Evolutionary conservation across 345 rosid genomes (phyloP), one percentile per base, ranked within the genome.

Genomic region (Mercurialis annua): DNA sequence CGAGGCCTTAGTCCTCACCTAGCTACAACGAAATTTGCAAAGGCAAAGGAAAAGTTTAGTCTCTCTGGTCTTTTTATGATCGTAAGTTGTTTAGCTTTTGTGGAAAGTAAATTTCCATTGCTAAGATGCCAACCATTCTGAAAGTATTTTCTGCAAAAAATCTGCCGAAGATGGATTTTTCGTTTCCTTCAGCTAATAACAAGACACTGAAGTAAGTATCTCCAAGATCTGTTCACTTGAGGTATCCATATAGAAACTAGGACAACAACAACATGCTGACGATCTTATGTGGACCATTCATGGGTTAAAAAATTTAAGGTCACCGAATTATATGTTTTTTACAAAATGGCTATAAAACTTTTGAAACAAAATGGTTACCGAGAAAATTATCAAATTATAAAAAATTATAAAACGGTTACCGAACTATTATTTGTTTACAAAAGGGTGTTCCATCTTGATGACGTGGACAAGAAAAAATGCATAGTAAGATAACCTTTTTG

Each of bases 11-110:
- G n/a, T n/a, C n/a, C 86, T n/a, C 88, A 85, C 68, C 85, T 84
- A 91, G 86, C 81, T 0, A 73, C 84, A 56, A 92, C 92, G n/a
- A 79, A 88, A 70, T 83, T 92, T n/a, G 80, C 96, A 61, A 90
- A 70, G 77, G 89, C 89, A 14, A 93, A 85, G 81, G 69, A 78
- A 47, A 86, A 97, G 81, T 93, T 93, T 12, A 67, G 20, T 65
- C 80, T 17, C 47, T 81, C 8, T 80, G 83, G 77, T 81, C 83
- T 65, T 79, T 90, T 23, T 86, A 78, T 71, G 73, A 84, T 59
- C 82, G 79, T 34, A 86, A 87, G 61, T 46, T 73, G 6, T 46
- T 76, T 26, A 59, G 64, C 56, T 34, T 38, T 21, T 64, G 64
- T 23, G 68, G 62, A 44, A 82, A 20, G 6, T 36, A 27, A 43